phyloP scores from a whole-genome alignment of 2,329 filamentous ascomycete genomes.

The Cadophora gregata region DNA sequence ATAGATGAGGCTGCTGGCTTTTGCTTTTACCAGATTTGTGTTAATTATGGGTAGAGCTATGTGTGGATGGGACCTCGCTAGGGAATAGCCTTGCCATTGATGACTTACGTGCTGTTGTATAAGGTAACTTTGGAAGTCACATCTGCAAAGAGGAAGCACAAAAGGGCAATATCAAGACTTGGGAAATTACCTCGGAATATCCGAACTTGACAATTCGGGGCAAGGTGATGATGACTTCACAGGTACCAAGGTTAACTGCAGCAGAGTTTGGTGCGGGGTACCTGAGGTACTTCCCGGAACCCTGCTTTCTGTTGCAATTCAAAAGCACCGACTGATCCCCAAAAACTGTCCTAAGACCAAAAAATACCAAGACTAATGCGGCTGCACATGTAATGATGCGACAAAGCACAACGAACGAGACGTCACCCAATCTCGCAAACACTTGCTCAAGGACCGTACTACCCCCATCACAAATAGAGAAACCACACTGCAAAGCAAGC shows the following conservation, averaged over 20 bases:
- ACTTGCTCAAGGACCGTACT: neutral
- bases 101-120: constrained; percentile 7
- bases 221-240: neutral
- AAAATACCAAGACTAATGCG: neutral
- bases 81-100: neutral
- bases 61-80: constrained; percentile 1
- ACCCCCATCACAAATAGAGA: neutral
- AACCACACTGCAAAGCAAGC: neutral
- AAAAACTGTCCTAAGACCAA: neutral
- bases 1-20: neutral
- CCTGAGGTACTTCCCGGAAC: neutral
- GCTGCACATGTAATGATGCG: neutral
- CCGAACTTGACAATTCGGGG: neutral
- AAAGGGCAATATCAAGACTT: neutral
- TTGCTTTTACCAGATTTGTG: neutral
- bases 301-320: neutral
- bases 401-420: neutral
- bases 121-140: neutral
- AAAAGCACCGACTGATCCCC: neutral
- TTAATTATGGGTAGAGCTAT: neutral
- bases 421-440: neutral
- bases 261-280: neutral
- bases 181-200: neutral
- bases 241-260: neutral
- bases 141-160: neutral